Percentiles rank a stretch among this genome's conserved stretches.
Evolutionary conservation across 2,329 filamentous ascomycete genomes (phyloP).

Genomic region (Hypoxylon sp.): DNA sequence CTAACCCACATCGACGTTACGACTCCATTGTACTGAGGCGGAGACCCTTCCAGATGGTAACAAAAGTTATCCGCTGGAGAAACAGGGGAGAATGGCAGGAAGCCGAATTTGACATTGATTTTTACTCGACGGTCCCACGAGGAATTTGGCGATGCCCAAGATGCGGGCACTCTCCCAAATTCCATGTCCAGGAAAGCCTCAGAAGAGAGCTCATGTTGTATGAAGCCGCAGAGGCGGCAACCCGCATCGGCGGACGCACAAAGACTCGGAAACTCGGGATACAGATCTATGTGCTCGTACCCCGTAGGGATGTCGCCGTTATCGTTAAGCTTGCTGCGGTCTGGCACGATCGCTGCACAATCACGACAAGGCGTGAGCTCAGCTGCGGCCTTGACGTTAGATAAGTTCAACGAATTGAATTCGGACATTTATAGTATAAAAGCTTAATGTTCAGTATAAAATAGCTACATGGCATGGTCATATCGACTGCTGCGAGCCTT

Average conservation of each 20-base stretch:
- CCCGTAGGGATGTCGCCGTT: background rate
- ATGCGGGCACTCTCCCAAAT: slow-evolving; percentile 3
- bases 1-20: slow-evolving; percentile 21
- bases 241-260: background rate
- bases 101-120: background rate
- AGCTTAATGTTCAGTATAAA: background rate
- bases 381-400: background rate
- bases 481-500: background rate
- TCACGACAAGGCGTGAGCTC: background rate
- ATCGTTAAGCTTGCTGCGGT: background rate
- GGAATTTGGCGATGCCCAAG: background rate
- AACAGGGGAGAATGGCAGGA: slow-evolving; percentile 7
- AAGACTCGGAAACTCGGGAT: background rate
- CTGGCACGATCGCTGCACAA: slow-evolving; percentile 1
- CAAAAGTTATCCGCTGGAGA: background rate
- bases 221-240: background rate
- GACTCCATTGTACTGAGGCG: slow-evolving; percentile 20
- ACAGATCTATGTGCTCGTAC: background rate
- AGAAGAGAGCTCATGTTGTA: slow-evolving; percentile 1
- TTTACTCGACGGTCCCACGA: slow-evolving; percentile 3
- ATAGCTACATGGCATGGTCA: background rate
- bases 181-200: background rate
- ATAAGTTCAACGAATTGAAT: background rate
- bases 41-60: slow-evolving; percentile 7
- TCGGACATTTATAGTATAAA: background rate